A percentile compares a stretch with the other conserved stretches of the same genome.
phyloP scores from a whole-genome alignment of 192 early-diverging fungal genomes.

The Gamsiella multidivaricata region DNA sequence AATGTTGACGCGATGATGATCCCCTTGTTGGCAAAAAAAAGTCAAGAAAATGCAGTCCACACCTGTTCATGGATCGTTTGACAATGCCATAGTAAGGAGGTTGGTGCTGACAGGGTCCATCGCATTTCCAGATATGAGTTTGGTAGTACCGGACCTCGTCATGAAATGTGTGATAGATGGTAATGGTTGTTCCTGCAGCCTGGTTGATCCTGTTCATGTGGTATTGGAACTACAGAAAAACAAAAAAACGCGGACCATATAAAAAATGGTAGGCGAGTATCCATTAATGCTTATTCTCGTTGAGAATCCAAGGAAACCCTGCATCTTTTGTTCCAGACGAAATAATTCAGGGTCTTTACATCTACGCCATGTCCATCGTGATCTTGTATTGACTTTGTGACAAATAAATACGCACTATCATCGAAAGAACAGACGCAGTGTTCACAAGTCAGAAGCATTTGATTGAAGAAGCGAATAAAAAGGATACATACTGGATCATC shows the following conservation, averaged over 20 bases:
- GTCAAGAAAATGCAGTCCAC: neutral
- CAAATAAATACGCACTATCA: slow-evolving; percentile 67
- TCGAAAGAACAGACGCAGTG: neutral
- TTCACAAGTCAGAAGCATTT: neutral
- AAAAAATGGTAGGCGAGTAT: no score
- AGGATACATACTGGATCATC: slow-evolving; percentile 68
- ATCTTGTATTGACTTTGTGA: slow-evolving; percentile 63
- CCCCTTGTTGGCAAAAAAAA: no score
- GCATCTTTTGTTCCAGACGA: no score
- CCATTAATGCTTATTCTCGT: no score
- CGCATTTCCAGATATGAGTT: slow-evolving; percentile 76
- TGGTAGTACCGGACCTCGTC: slow-evolving; percentile 74
- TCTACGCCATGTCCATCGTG: slow-evolving; percentile 71
- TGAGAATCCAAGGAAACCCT: no score
- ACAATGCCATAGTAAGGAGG: slow-evolving; percentile 72
- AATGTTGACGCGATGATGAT: neutral
- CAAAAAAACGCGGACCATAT: neutral
- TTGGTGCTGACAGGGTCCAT: slow-evolving; percentile 63
- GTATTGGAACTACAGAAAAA: slow-evolving; percentile 54
- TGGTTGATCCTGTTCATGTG: slow-evolving; percentile 66
- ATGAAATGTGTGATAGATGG: slow-evolving; percentile 75
- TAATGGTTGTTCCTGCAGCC: slow-evolving; percentile 62
- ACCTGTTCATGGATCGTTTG: slow-evolving; percentile 71
- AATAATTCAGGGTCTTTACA: slow-evolving; percentile 3
- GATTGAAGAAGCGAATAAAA: neutral